A percentile compares a stretch with the other conserved stretches of the same genome.
phyloP scores from a whole-genome alignment of 495 filamentous ascomycete species.

The Opeltia flavorubescens region DNA sequence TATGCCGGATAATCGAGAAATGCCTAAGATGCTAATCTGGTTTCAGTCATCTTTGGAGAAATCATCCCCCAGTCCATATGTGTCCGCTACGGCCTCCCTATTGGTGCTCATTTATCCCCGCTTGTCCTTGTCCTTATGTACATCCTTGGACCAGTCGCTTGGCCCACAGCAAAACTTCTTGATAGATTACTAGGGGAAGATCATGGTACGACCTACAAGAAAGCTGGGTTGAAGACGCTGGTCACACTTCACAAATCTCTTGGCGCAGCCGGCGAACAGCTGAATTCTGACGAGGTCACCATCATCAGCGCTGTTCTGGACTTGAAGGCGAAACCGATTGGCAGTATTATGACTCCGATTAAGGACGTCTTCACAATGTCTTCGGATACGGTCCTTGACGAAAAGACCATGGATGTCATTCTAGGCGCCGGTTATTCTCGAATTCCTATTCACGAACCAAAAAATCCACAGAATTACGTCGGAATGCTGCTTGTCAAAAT shows the following conservation, averaged over 20 bases:
- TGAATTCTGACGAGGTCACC: constrained; percentile 95
- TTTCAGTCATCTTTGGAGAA: constrained; percentile 88
- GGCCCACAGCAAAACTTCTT: constrained; percentile 80
- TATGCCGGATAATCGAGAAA: constrained; percentile 26
- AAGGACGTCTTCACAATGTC: constrained; percentile 92
- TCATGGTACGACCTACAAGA: constrained; percentile 91
- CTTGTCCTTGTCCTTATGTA: constrained; percentile 86
- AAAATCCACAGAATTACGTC: constrained; percentile 74
- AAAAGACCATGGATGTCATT: constrained; percentile 83
- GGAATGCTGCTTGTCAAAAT: constrained; percentile 98
- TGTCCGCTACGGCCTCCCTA: constrained; percentile 91
- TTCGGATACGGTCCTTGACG: constrained; percentile 79
- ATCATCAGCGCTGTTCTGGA: constrained; percentile 96
- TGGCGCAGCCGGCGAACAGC: constrained; percentile 70
- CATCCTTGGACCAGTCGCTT: constrained; percentile 70
- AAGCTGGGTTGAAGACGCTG: constrained; percentile 78
- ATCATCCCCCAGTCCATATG: constrained; percentile 91
- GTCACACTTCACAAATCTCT: constrained; percentile 88
- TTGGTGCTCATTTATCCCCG: constrained; percentile 87
- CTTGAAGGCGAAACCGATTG: constrained; percentile 89
- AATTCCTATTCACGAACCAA: constrained; percentile 82
- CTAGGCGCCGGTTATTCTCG: constrained; percentile 86
- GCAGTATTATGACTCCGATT: constrained; percentile 96
- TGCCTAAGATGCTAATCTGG: not conserved
- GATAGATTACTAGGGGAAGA: constrained; percentile 81